Percentiles rank a stretch among this genome's conserved stretches.
Conservation (phyloP, 2,329 filamentous ascomycete genomes). For the Aspergillus brasiliensis region DNA sequence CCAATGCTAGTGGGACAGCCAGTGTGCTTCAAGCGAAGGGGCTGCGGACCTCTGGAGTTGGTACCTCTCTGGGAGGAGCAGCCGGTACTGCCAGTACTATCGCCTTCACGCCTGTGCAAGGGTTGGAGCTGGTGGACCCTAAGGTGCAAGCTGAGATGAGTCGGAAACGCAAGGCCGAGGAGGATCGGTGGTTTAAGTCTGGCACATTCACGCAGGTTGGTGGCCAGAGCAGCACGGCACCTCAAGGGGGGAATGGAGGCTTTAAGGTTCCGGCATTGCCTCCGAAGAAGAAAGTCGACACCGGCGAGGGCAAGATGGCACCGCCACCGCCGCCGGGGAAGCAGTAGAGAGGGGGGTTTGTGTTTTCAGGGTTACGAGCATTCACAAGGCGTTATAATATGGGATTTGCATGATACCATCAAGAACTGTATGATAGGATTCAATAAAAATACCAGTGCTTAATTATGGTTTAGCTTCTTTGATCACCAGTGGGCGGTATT, state of each 20-base stretch:
- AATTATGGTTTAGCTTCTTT: background rate
- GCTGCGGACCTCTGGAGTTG: conserved; percentile 79
- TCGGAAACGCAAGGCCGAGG: conserved; percentile 88
- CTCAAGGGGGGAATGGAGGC: conserved; percentile 55
- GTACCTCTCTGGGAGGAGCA: conserved; percentile 64
- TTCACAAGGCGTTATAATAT: conserved; percentile 1
- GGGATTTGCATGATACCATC: conserved; percentile 28
- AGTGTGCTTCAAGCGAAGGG: conserved; percentile 76
- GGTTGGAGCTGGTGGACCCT: conserved; percentile 91
- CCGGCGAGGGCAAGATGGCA: conserved; percentile 59
- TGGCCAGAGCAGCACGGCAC: conserved; percentile 29
- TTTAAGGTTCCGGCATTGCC: conserved; percentile 85
- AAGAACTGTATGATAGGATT: conserved; percentile 17
- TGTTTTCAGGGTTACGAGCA: conserved; percentile 9
- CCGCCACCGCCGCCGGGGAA: conserved; percentile 41
- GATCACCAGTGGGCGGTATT: background rate
- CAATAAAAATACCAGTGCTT: background rate
- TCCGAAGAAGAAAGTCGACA: conserved; percentile 71
- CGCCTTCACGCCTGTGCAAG: conserved; percentile 92
- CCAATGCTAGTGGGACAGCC: conserved; percentile 62
- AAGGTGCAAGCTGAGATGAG: conserved; percentile 85
- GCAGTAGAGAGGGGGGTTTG: conserved; percentile 13
- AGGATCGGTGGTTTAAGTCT: conserved; percentile 94
- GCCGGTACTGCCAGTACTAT: conserved; percentile 81
- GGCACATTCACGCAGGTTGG: conserved; percentile 94